Conservation (phyloP, 1,284 basidiomycete genomes). For the Malassezia dermatis region DNA sequence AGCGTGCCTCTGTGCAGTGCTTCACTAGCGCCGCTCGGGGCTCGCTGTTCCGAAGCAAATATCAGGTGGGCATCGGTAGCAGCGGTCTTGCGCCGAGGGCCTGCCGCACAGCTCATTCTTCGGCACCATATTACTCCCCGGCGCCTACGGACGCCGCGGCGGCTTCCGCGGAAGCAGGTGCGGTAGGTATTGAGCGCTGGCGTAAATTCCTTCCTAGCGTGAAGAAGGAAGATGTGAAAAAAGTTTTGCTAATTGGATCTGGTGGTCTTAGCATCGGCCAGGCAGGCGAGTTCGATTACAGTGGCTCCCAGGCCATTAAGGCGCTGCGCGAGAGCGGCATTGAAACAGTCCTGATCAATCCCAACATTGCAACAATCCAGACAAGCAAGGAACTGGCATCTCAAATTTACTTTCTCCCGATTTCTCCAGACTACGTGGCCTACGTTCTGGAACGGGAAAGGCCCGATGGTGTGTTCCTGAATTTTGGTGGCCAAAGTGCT, state of each 20-base stretch:
- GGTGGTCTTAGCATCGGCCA: conserved; percentile 96
- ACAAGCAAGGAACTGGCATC: conserved; percentile 82
- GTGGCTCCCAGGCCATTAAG: conserved; percentile 96
- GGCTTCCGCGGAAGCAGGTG: neutral
- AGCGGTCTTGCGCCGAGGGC: neutral
- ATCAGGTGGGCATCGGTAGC: neutral
- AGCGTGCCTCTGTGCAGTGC: conserved; percentile 8
- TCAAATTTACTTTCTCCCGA: conserved; percentile 94
- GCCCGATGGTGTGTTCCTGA: conserved; percentile 91
- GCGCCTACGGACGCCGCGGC: neutral
- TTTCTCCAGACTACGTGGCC: conserved; percentile 94
- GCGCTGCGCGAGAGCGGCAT: conserved; percentile 91
- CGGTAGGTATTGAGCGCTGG: conserved; percentile 15
- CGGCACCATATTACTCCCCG: neutral
- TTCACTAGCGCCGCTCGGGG: neutral
- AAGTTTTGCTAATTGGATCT: conserved; percentile 89
- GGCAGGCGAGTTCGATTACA: conserved; percentile 99
- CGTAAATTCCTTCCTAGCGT: conserved; percentile 10
- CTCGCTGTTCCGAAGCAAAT: neutral
- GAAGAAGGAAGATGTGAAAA: conserved; percentile 64
- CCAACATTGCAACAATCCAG: conserved; percentile 47
- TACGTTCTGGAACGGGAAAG: conserved; percentile 97
- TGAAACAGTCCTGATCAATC: conserved; percentile 65
- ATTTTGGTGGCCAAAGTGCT: conserved; percentile 95
- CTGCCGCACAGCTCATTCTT: conserved; percentile 1